Evolutionary conservation across 768 basidiomycete genomes (phyloP).

Genomic region (Lenzites betulinus): DNA sequence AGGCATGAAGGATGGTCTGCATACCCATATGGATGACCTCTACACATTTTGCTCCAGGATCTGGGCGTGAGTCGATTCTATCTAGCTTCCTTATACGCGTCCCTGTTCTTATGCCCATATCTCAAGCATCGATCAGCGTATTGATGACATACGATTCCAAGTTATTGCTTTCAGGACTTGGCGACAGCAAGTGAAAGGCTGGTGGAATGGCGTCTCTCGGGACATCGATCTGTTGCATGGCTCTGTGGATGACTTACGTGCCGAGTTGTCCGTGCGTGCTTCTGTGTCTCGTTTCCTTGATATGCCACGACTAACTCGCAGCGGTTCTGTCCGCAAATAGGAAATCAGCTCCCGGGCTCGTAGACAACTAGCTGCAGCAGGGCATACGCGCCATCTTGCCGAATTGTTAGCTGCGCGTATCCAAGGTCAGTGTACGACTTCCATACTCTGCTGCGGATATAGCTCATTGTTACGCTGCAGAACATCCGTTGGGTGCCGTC

Average conservation of each 20-base stretch:
- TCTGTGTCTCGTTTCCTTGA: background rate
- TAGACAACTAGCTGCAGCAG: background rate
- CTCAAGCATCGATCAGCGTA: background rate
- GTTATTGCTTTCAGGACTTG: background rate
- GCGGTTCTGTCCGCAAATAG: background rate
- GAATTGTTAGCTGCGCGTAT: background rate
- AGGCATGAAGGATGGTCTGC: background rate
- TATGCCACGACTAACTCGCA: background rate
- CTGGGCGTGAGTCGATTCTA: background rate
- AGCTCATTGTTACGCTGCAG: no score
- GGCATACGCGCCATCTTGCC: background rate
- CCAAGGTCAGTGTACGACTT: background rate
- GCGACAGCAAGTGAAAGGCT: background rate
- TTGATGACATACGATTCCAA: background rate
- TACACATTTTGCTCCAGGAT: background rate
- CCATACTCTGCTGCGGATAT: background rate
- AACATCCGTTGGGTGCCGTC: no score
- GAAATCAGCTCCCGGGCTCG: background rate
- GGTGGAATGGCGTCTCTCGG: background rate
- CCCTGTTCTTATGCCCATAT: background rate
- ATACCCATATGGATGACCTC: background rate
- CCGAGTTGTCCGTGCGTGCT: background rate
- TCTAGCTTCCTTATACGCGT: background rate
- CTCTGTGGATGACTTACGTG: background rate
- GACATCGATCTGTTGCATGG: background rate